Base-by-base conservation (phyloP, 805 yeast species). In the Kuraishia ogatae region DNA sequence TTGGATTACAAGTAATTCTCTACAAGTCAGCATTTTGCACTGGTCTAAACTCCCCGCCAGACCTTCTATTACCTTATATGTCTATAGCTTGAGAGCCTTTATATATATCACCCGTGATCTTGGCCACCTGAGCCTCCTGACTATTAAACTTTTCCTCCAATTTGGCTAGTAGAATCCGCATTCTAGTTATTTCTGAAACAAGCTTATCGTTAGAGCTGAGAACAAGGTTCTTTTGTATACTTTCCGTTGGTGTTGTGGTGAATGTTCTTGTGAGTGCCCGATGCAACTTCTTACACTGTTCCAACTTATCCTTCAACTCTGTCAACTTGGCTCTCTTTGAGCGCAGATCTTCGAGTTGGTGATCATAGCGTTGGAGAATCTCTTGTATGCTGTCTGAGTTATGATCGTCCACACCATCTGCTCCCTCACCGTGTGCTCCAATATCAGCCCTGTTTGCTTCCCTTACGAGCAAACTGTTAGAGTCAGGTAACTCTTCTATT, bases 401-500 rank as follows among this genome's bases (percentile, higher is more conserved):
- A 7, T 7, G 35, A n/a, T n/a, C n/a, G 13, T 52, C 51, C 21
- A 10, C 23, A 13, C 20, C 22, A 21, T 13, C 23, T 23, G 35
- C 56, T 5, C 51, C 55, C 26, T 51, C 46, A 28, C 51, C 53
- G 11, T 54, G 51, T 2, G 29, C 53, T 11, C 2, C 52, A 4
- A 48, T 46, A 47, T 65, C 59, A 7, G 58, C 55, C 35, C 15
- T 35, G 7, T 15, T 2, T 39, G n/a, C 51, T 13, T 63, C 61
- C 13, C 43, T 35, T 11, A 10, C n/a, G 17, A 35, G 13, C 17
- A 35, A 35, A 2, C 60, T 53, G 26, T 61, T 59, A 0, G 66
- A 56, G 11, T 56, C 57, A 2, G 74, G 74, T 19, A 71, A 55
- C 54, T 70, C 73, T 22, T 61, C 57, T 8, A 69, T 58, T 54